Conservation (phyloP, 2,329 filamentous ascomycete species). For the Helicocarpus griseus region DNA sequence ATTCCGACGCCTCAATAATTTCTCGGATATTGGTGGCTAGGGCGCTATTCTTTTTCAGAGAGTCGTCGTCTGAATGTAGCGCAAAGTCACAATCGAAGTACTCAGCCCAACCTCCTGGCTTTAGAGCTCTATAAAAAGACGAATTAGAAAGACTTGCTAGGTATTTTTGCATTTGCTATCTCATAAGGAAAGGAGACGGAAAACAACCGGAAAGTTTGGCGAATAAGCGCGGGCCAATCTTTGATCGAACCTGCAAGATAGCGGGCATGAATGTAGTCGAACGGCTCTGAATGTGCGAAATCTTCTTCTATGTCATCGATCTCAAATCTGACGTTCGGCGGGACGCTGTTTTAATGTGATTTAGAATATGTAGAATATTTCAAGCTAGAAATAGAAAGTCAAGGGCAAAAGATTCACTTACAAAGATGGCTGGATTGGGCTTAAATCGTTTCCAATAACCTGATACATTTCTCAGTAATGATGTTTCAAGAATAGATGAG, state of each 20-base stretch:
- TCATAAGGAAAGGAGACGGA: too few relatives aligned
- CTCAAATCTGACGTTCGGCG: constrained; percentile 53
- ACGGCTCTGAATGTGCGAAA: constrained; percentile 46
- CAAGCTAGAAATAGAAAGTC: too few relatives aligned
- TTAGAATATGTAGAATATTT: too few relatives aligned
- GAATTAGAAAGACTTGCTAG: too few relatives aligned
- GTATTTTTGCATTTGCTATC: too few relatives aligned
- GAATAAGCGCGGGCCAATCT: constrained; percentile 43
- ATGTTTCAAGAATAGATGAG: background rate
- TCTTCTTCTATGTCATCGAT: constrained; percentile 53
- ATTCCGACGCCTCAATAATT: constrained; percentile 16
- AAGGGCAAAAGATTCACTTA: too few relatives aligned
- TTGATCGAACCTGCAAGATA: constrained; percentile 43
- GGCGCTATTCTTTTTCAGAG: constrained; percentile 10
- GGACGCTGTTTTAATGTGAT: too few relatives aligned
- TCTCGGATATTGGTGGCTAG: background rate
- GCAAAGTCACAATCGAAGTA: constrained; percentile 22
- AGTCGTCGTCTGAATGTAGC: constrained; percentile 21
- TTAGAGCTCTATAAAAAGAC: constrained; percentile 5
- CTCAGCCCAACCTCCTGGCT: constrained; percentile 28
- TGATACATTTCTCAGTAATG: too few relatives aligned
- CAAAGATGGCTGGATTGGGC: constrained; percentile 15
- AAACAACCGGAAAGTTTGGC: constrained; percentile 26
- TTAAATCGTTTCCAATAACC: constrained; percentile 11
- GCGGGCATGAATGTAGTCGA: constrained; percentile 48